Conservation (phyloP, 495 filamentous ascomycete genomes). For the Usnea hakonensis region DNA sequence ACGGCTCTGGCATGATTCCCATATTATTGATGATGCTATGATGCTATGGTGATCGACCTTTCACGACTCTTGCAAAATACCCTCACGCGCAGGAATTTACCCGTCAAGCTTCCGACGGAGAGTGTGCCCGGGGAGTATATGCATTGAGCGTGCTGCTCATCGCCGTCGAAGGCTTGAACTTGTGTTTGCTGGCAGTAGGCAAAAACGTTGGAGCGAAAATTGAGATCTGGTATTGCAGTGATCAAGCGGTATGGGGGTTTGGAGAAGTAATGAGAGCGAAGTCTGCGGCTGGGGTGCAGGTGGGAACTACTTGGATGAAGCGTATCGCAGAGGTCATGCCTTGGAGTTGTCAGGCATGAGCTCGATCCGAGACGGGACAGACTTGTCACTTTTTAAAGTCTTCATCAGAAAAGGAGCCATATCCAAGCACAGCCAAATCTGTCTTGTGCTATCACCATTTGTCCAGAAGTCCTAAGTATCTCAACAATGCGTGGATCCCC, state of each 20-base stretch:
- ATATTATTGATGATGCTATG: not conserved
- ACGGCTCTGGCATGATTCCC: not conserved
- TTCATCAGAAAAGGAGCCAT: not conserved
- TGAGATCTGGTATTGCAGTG: not conserved
- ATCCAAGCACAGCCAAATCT: not conserved
- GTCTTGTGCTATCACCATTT: not conserved
- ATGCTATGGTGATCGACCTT: not conserved
- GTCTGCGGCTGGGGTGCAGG: not conserved
- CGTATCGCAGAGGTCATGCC: not conserved
- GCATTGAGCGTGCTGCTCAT: conserved; percentile 1
- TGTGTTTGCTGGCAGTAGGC: not conserved
- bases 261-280: not conserved
- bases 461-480: not conserved
- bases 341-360: not conserved
- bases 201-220: not conserved
- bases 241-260: not conserved
- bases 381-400: not conserved
- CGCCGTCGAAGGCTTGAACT: not conserved
- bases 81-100: not conserved
- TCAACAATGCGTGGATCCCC: not conserved
- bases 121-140: not conserved
- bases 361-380: no score
- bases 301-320: not conserved
- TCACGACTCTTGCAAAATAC: not conserved
- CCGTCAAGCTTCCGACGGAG: not conserved